Evolutionary conservation across 768 basidiomycete genomes (phyloP).

Genomic region (Russula dissimulans): DNA sequence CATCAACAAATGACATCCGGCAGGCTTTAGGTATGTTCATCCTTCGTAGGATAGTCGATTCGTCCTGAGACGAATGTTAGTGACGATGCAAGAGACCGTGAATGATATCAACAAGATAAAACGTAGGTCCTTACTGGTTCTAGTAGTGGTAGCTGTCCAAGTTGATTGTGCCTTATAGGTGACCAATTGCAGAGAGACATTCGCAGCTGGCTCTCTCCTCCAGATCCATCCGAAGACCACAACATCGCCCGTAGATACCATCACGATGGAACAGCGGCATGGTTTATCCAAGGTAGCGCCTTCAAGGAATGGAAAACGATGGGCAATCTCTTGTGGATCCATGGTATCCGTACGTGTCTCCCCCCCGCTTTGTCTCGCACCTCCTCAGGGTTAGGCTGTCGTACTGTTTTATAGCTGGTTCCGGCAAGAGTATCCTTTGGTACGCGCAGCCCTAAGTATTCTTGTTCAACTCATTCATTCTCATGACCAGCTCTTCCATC

Average conservation of each 20-base stretch:
- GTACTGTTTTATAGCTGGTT: not conserved
- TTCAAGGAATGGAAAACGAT: not conserved
- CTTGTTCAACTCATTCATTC: not conserved
- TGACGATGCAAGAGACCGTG: not conserved
- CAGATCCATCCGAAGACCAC: not conserved
- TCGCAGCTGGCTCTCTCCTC: not conserved
- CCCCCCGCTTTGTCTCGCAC: not conserved
- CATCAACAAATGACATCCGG: not conserved
- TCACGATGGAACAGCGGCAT: not conserved
- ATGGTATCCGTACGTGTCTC: not conserved
- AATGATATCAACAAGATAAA: not conserved
- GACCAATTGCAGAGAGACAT: not conserved
- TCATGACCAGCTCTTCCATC: not conserved
- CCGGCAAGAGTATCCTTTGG: not conserved
- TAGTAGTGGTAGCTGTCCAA: not conserved
- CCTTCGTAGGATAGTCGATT: not conserved
- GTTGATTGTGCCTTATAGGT: not conserved
- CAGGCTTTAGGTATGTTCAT: not conserved
- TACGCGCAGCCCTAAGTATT: not conserved
- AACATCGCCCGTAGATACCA: not conserved
- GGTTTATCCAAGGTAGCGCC: not conserved
- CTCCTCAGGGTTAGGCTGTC: not conserved
- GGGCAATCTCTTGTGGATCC: not conserved
- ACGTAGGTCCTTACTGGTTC: not conserved
- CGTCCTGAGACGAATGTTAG: not conserved